Percentiles rank a stretch among this genome's conserved stretches.
phyloP scores from a whole-genome alignment of 805 yeast genomes.

The Cyberlindnera mrakii region DNA sequence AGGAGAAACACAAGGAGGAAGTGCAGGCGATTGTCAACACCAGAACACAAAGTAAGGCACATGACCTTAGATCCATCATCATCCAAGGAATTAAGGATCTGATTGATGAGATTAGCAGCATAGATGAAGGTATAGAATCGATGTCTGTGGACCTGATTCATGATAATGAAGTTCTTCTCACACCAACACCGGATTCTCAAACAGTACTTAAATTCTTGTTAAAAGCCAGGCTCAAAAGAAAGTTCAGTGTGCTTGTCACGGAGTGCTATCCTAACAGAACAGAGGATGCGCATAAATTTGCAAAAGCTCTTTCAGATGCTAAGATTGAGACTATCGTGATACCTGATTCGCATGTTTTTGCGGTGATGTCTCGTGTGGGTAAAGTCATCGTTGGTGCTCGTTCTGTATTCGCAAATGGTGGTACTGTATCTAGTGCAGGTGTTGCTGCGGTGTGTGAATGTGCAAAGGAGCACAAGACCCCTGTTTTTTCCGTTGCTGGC shows the following conservation, averaged over 20 bases:
- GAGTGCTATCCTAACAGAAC: slow-evolving; percentile 90
- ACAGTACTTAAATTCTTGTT: slow-evolving; percentile 84
- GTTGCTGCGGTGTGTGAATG: slow-evolving; percentile 91
- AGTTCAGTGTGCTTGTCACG: slow-evolving; percentile 85
- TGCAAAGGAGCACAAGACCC: slow-evolving; percentile 93
- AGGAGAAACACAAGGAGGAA: slow-evolving; percentile 19
- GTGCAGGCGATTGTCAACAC: slow-evolving; percentile 15
- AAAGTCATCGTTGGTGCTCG: slow-evolving; percentile 91
- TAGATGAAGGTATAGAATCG: slow-evolving; percentile 84
- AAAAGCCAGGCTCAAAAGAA: slow-evolving; percentile 83
- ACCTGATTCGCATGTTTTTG: slow-evolving; percentile 89
- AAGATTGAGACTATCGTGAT: slow-evolving; percentile 86
- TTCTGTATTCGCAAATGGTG: slow-evolving; percentile 94
- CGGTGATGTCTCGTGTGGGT: slow-evolving; percentile 96
- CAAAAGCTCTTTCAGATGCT: slow-evolving; percentile 71
- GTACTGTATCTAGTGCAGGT: slow-evolving; percentile 84
- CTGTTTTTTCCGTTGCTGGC: slow-evolving; percentile 94
- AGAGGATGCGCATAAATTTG: slow-evolving; percentile 71
- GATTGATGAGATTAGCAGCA: slow-evolving; percentile 83
- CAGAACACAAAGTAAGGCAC: slow-evolving; percentile 24
- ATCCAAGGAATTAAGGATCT: slow-evolving; percentile 91
- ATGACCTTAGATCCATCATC: slow-evolving; percentile 74
- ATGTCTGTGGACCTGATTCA: slow-evolving; percentile 92
- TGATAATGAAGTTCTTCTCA: slow-evolving; percentile 76
- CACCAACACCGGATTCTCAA: slow-evolving; percentile 92